phyloP scores from a whole-genome alignment of 169 alveolate species.

The Eimeria brunetti region DNA sequence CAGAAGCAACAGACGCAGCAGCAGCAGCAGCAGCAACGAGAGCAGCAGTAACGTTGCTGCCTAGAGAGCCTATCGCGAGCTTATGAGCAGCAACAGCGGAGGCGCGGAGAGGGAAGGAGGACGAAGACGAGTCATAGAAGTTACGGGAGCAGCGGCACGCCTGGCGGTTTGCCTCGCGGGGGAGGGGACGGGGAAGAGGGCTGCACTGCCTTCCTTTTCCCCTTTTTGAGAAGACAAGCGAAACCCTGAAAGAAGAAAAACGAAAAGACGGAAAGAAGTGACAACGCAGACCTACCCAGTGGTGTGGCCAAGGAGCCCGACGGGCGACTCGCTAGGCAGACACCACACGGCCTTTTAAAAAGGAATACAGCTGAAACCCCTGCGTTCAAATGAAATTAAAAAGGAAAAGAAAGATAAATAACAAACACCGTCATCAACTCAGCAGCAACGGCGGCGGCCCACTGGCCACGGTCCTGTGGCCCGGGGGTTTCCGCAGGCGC shows the following conservation, averaged over 20 bases:
- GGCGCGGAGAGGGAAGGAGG: not conserved
- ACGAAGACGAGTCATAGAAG: not conserved
- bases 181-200: not conserved
- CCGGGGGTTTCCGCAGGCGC: conserved; percentile 7
- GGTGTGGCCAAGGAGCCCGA: not conserved
- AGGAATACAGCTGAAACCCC: not conserved
- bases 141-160: not conserved
- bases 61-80: not conserved
- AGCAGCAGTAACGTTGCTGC: too few species aligned
- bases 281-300: not conserved
- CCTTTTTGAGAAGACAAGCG: not conserved
- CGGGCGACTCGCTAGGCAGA: not conserved
- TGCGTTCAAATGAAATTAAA: not conserved
- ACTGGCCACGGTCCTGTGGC: not conserved
- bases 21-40: not conserved
- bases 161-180: not conserved
- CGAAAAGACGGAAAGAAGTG: not conserved
- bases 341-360: not conserved
- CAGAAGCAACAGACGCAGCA: not conserved
- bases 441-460: not conserved
- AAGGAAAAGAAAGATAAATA: not conserved
- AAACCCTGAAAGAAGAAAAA: not conserved
- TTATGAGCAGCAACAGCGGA: not conserved
- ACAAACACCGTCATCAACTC: not conserved
- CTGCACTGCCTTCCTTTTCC: not conserved